Evolutionary conservation across 306 rosid genomes (phyloP).

Genomic region (Acacia confusa): DNA sequence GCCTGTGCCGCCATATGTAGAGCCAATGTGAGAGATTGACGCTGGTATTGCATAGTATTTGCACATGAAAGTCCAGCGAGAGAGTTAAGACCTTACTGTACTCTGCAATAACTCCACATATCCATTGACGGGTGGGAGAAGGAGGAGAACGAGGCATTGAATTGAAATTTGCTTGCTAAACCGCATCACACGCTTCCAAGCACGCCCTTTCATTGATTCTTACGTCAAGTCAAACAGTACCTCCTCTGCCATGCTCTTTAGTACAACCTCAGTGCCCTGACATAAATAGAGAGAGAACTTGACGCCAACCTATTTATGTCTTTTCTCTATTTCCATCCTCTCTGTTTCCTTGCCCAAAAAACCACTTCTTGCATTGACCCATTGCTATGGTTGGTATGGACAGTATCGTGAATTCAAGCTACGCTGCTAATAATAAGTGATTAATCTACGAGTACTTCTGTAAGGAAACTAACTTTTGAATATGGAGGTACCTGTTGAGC

Average conservation of each 20-base stretch:
- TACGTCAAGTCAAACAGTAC: constrained; percentile 43
- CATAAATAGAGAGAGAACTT: constrained; percentile 7
- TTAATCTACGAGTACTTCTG: too few relatives aligned
- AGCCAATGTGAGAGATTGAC: neutral
- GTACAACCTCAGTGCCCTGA: constrained; percentile 5
- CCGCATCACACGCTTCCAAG: constrained; percentile 61
- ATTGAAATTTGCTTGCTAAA: too few relatives aligned
- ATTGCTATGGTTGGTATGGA: too few relatives aligned
- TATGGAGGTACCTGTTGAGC: too few relatives aligned
- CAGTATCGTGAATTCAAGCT: too few relatives aligned
- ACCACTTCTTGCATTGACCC: too few relatives aligned
- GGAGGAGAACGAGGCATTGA: too few relatives aligned
- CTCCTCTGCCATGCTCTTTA: neutral
- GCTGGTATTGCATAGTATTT: too few relatives aligned
- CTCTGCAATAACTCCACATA: neutral
- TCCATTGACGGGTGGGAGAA: too few relatives aligned
- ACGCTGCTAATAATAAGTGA: too few relatives aligned
- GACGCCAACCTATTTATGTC: neutral
- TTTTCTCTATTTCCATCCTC: neutral
- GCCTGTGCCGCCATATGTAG: neutral
- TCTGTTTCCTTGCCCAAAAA: neutral
- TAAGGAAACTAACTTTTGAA: too few relatives aligned
- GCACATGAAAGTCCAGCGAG: neutral
- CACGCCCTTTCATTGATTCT: constrained; percentile 40
- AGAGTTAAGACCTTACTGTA: neutral